phyloP scores from a whole-genome alignment of 768 basidiomycete genomes.

The Sporobolomyces roseus region DNA sequence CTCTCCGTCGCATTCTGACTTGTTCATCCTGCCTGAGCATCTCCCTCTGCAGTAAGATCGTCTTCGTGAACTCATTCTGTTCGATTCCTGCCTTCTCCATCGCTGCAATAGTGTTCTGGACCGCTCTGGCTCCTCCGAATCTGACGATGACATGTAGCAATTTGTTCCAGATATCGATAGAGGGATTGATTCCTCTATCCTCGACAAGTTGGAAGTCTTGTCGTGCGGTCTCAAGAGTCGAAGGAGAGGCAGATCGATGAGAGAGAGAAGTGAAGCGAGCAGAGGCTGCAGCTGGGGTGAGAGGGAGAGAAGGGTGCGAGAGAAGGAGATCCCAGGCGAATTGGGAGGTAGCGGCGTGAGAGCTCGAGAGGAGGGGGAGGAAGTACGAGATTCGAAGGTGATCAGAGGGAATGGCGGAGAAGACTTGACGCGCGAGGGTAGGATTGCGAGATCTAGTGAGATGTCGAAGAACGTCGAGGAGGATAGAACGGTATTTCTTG shows the following conservation, averaged over 20 bases:
- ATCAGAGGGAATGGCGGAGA: background rate
- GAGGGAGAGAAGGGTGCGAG: background rate
- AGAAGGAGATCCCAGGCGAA: background rate
- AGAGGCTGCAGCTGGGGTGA: background rate
- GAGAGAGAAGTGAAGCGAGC: slow-evolving; percentile 15
- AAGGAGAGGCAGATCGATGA: background rate
- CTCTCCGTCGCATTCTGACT: background rate
- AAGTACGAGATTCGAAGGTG: background rate
- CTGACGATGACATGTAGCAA: slow-evolving; percentile 7
- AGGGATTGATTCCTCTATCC: background rate
- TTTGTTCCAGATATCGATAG: slow-evolving; percentile 13
- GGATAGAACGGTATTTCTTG: background rate
- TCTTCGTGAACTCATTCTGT: slow-evolving; percentile 1
- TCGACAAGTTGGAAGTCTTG: background rate
- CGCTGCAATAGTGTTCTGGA: background rate
- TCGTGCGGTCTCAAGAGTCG: background rate
- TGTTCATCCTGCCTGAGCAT: slow-evolving; percentile 18
- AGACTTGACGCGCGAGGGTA: background rate
- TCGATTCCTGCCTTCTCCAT: slow-evolving; percentile 1
- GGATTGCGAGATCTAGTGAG: background rate
- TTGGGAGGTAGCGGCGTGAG: background rate
- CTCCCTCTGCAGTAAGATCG: slow-evolving; percentile 9
- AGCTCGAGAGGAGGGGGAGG: slow-evolving; percentile 6
- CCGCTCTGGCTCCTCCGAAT: background rate
- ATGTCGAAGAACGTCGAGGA: background rate